phyloP scores from a whole-genome alignment of 371 early-diverging fungal genomes.

The Mucor mucedo region DNA sequence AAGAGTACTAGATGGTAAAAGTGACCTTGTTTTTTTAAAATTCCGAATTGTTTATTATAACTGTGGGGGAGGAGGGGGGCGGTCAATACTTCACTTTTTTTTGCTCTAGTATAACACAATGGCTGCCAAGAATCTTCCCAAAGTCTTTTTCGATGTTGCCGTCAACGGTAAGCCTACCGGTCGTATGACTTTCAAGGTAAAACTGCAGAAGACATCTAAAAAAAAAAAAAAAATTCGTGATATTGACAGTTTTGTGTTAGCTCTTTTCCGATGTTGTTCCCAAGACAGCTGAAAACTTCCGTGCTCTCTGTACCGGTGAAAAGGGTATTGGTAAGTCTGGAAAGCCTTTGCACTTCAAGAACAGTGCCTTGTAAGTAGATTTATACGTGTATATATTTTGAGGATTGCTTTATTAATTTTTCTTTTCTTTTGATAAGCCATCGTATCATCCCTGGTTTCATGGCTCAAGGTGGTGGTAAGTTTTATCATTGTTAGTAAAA shows the following conservation, averaged over 20 bases:
- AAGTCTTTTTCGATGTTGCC: constrained; percentile 68
- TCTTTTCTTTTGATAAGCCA: constrained; percentile 59
- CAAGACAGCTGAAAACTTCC: constrained; percentile 98
- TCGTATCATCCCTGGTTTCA: constrained; percentile 94
- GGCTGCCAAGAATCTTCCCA: constrained; percentile 40
- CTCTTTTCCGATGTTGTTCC: constrained; percentile 94
- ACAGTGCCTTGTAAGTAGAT: constrained; percentile 73
- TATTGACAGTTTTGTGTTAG: constrained; percentile 35
- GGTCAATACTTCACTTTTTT: neutral
- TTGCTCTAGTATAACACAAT: constrained; percentile 9
- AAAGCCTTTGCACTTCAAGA: constrained; percentile 80
- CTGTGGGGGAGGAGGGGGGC: too few relatives aligned
- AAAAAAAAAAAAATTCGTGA: neutral
- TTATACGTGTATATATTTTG: neutral
- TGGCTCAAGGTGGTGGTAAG: constrained; percentile 96
- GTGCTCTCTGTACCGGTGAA: constrained; percentile 80
- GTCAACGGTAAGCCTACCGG: constrained; percentile 60
- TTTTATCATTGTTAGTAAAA: neutral
- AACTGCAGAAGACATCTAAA: neutral
- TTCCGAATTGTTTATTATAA: too few relatives aligned
- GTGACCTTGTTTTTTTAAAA: too few relatives aligned
- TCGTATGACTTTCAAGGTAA: constrained; percentile 63
- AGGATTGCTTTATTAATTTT: neutral
- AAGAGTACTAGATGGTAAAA: too few relatives aligned
- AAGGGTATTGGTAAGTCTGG: constrained; percentile 74